These are phyloP conservation scores for Aplosporella prunicola DNA, from an alignment of 2,329 filamentous ascomycete genomes.

Conservation along the genomic window DNA sequence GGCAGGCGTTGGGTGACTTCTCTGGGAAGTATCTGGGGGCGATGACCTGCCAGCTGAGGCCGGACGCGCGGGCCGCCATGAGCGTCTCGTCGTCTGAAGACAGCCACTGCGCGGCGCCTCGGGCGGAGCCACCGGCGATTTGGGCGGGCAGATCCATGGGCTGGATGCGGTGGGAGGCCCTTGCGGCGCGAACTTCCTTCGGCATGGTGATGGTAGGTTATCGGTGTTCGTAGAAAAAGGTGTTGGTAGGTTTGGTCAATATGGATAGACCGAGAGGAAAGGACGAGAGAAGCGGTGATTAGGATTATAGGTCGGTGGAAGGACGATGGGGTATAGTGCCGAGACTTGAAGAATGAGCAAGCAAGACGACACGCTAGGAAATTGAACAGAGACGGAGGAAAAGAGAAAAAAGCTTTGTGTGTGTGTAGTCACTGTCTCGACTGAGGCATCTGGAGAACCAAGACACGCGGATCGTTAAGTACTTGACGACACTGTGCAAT, in stretches of 20 bases:
- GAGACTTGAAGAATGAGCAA: neutral
- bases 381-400: constrained; percentile 5
- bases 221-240: no score
- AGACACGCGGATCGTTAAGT: neutral
- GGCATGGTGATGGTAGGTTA: constrained; percentile 35
- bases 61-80: constrained; percentile 59
- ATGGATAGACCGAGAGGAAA: constrained; percentile 1
- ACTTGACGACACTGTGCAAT: no score
- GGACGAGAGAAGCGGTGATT: constrained; percentile 5
- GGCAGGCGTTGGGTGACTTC: constrained; percentile 75
- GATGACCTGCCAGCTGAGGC: constrained; percentile 77
- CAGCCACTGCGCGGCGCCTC: constrained; percentile 51
- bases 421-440: neutral
- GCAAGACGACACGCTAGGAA: constrained; percentile 3
- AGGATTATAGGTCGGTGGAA: constrained; percentile 2
- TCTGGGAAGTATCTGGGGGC: constrained; percentile 64
- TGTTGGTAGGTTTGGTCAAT: no score
- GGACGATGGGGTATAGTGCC: neutral
- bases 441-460: constrained; percentile 4
- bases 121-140: constrained; percentile 15
- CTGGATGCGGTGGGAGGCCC: constrained; percentile 19
- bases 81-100: constrained; percentile 65
- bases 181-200: constrained; percentile 29
- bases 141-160: constrained; percentile 24
- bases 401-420: constrained; percentile 2